Evolutionary conservation across 495 filamentous ascomycete species (phyloP).

Genomic region (Aspergillus sparsus): DNA sequence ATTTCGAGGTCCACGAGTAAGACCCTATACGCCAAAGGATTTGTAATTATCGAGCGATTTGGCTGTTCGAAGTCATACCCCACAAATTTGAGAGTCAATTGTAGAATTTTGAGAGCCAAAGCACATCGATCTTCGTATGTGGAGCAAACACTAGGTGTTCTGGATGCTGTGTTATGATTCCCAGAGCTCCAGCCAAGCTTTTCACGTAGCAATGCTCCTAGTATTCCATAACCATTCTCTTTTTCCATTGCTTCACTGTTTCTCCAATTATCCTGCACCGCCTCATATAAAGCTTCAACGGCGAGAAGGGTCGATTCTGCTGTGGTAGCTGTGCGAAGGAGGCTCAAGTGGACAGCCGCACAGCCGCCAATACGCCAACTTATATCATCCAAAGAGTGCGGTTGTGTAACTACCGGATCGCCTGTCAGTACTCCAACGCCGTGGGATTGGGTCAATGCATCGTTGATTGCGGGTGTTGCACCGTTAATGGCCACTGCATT

Average conservation of each 20-base stretch:
- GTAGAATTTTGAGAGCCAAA: slow-evolving; percentile 71
- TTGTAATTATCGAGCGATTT: slow-evolving; percentile 87
- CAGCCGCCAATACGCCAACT: slow-evolving; percentile 89
- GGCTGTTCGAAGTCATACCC: slow-evolving; percentile 78
- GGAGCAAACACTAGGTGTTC: slow-evolving; percentile 36
- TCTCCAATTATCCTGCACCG: slow-evolving; percentile 85
- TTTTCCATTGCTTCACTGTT: slow-evolving; percentile 98
- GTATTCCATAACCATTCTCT: slow-evolving; percentile 90
- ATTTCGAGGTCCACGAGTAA: slow-evolving; percentile 88
- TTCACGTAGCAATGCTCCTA: slow-evolving; percentile 72
- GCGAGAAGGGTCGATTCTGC: slow-evolving; percentile 69
- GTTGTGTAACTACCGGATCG: slow-evolving; percentile 76
- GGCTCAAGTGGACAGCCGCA: slow-evolving; percentile 76
- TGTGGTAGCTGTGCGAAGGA: slow-evolving; percentile 75
- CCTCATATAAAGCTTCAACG: slow-evolving; percentile 79
- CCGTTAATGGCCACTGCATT: slow-evolving; percentile 85
- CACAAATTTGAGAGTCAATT: slow-evolving; percentile 77
- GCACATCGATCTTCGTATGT: slow-evolving; percentile 54
- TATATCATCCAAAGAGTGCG: slow-evolving; percentile 85
- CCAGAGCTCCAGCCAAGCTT: slow-evolving; percentile 60
- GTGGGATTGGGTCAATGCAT: slow-evolving; percentile 73
- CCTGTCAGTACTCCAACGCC: slow-evolving; percentile 82
- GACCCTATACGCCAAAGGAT: slow-evolving; percentile 89
- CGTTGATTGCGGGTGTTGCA: slow-evolving; percentile 84
- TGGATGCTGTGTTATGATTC: slow-evolving; percentile 30